Evolutionary conservation across 495 filamentous ascomycete genomes (phyloP), one percentile per base, ranked within the genome.

Genomic region (Cladorrhinum samala): DNA sequence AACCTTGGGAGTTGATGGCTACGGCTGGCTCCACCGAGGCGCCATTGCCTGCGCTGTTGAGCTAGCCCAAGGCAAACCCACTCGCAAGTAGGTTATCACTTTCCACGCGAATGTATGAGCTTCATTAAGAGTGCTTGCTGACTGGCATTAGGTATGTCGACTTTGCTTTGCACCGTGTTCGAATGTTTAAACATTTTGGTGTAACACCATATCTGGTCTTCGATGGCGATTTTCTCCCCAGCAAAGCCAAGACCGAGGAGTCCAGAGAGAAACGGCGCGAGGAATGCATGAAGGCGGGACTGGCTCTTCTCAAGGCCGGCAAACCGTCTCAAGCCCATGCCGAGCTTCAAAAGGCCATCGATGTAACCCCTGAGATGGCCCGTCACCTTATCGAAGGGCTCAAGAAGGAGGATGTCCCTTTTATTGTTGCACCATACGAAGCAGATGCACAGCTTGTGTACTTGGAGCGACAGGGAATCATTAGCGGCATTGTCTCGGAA

Each of bases 21-120:
- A 99, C 76, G 93, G 91, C 64, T 99, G 94, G 94, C 83, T 99
- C 30, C 94, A 99, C 66, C 87, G 94, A 56, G 94, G 92, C 25
- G 88, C 91, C 20, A 82, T 94, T 46, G 77, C 91, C 20, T 99
- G 93, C 67, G 87, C 92, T 50, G 83, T 95, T 56, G 94, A 97
- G 54, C 77, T 99, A 43, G 94, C 91, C 24, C 76, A 89, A 59
- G 88, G 85, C 59, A 90, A 86, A 67, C 90, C 89, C 17, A 96
- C 90, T 4, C 82, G 79, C 48, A 95, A 90, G 88, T 95, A 74
- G 58, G 79, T 72, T 21, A 2, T 3, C 14, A 49, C 53, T 37
- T 25, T 47, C 58, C 25, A 13, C 17, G 6, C 24, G 48, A 14
- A n/a, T n/a, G n/a, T n/a, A n/a, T n/a, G n/a, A n/a, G n/a, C n/a